Base-by-base conservation (phyloP, 257 asterid species). In the Handroanthus guayacan region DNA sequence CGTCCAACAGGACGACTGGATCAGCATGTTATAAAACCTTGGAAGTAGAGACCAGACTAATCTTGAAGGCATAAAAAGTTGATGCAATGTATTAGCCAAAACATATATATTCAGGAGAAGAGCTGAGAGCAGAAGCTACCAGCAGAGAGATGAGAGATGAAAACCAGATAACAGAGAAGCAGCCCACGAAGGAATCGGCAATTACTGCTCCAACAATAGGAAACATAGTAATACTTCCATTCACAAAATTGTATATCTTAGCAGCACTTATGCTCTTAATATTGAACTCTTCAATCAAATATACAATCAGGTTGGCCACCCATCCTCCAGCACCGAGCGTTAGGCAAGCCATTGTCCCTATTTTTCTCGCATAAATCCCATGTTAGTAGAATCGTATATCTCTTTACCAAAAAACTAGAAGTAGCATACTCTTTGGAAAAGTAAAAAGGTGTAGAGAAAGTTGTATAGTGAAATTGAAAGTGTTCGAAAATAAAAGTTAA, bases 121-220 rank as follows among this genome's bases (percentile, higher is more conserved):
- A 57, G 43, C 25, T 65, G 37, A 13, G 13, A 57, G 39, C 31
- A 73, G 38, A 56, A 58, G 57, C 4, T 82, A 93, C 98, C 86
- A 91, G 83, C 20, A 89, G 62, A 13, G 97, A 91, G 58, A 93
- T 51, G 64, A 93, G 86, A 65, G 96, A 86, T 8, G 96, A 91
- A 66, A 87, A 83, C 87, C 95, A 91, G 78, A 93, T 85, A 83
- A 91, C 96, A 0, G 97, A 80, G 88, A 88, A 91, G 80, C 90
- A 84, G 39, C 97, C 97, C 0, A 86, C 67, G 47, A 65, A 89
- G 17, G 97, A 91, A 79, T 93, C 98, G 0, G 98, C 97, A 9
- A 89, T 51, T 10, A 93, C 82, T 5, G 98, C 98, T 6, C 89
- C 92, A 45, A 87, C 76, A 10, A 93, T 84, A 1, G 98, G 97